These are phyloP conservation scores for Cryptococcus amylolentus DNA, from an alignment of 1,284 basidiomycete genomes.

Conservation along the genomic window DNA sequence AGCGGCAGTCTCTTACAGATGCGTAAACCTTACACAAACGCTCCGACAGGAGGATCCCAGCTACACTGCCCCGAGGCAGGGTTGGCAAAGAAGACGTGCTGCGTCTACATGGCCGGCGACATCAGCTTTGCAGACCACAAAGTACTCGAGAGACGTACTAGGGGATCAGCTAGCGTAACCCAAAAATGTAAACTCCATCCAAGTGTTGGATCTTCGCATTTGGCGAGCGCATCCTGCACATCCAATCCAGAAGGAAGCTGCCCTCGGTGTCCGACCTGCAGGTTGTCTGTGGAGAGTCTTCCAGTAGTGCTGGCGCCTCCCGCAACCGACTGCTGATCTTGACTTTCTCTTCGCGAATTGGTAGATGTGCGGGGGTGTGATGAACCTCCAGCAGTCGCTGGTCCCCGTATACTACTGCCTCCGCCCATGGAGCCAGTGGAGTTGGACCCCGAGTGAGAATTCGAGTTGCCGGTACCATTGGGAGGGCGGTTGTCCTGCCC, in stretches of 20 bases:
- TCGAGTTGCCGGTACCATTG: background rate
- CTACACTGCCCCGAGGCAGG: conserved; percentile 74
- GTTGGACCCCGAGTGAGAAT: background rate
- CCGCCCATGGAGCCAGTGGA: background rate
- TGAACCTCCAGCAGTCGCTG: no score
- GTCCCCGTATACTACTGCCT: no score
- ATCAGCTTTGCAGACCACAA: background rate
- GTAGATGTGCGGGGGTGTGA: no score
- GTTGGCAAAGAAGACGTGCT: conserved; percentile 83
- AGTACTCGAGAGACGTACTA: conserved; percentile 22
- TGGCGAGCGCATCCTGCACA: conserved; percentile 33
- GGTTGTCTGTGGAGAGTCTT: background rate
- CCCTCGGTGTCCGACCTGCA: conserved; percentile 16
- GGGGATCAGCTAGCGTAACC: conserved; percentile 48
- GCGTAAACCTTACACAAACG: conserved; percentile 62
- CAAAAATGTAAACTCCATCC: conserved; percentile 48
- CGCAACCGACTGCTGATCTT: no score
- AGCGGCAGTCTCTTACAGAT: background rate
- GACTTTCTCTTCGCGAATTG: no score
- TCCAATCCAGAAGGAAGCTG: conserved; percentile 26
- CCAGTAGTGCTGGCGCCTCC: background rate
- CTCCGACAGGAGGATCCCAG: conserved; percentile 87
- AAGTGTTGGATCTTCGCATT: conserved; percentile 41
- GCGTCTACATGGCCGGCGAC: conserved; percentile 57
- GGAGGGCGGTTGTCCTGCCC: background rate